Conservation (phyloP, 805 yeast genomes). For the Candida insectalens region DNA sequence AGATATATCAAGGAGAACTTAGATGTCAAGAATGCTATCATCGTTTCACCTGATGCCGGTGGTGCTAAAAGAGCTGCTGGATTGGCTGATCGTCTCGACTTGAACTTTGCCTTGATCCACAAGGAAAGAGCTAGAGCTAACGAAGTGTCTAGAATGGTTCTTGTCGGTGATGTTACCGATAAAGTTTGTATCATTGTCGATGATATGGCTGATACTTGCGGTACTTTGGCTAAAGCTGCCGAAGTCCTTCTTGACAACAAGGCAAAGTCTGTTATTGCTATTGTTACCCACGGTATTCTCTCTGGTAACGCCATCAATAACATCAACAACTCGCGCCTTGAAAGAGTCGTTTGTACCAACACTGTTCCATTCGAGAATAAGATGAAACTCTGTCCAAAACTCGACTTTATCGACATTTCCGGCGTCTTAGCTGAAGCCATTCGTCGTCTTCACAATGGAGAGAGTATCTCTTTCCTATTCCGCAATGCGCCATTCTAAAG, state of each 20-base stretch:
- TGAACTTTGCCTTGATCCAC: constrained; percentile 91
- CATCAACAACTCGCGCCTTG: constrained; percentile 56
- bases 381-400: constrained; percentile 48
- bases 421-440: constrained; percentile 89
- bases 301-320: constrained; percentile 75
- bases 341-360: constrained; percentile 81
- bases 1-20: constrained; percentile 66
- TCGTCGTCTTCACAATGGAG: constrained; percentile 93
- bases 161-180: constrained; percentile 86
- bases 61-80: constrained; percentile 97
- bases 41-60: constrained; percentile 97
- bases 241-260: constrained; percentile 73
- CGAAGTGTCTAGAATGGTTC: constrained; percentile 89
- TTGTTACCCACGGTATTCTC: constrained; percentile 92
- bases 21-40: constrained; percentile 48
- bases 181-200: constrained; percentile 83
- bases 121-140: constrained; percentile 93
- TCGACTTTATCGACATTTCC: constrained; percentile 77
- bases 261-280: constrained; percentile 80
- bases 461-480: constrained; percentile 81
- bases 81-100: constrained; percentile 82
- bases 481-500: constrained; percentile 36
- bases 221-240: constrained; percentile 91
- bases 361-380: constrained; percentile 77
- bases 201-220: constrained; percentile 99